phyloP scores from a whole-genome alignment of 2,329 filamentous ascomycete species.

The Parastagonospora avenae region DNA sequence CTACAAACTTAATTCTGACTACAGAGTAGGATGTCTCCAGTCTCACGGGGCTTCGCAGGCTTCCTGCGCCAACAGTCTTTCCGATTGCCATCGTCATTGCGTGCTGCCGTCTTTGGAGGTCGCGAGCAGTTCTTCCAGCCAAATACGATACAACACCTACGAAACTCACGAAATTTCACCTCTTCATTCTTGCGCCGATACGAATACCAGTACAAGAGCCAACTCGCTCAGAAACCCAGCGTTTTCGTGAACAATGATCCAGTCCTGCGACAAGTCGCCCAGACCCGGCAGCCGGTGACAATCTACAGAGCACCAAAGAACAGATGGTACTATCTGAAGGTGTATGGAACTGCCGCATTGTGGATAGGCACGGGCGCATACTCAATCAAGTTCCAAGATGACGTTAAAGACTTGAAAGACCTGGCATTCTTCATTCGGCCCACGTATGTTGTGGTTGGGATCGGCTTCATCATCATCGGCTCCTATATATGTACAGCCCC shows the following conservation, averaged over 20 bases:
- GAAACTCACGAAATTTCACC: slow-evolving; percentile 27
- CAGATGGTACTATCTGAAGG: slow-evolving; percentile 32
- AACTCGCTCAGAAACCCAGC: slow-evolving; percentile 9
- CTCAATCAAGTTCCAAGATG: slow-evolving; percentile 37
- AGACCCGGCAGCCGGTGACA: slow-evolving; percentile 37
- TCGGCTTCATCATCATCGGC: slow-evolving; percentile 35
- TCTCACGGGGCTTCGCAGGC: slow-evolving; percentile 36
- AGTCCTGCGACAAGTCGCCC: slow-evolving; percentile 38
- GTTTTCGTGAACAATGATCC: slow-evolving; percentile 34
- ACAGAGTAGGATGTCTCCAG: slow-evolving; percentile 34
- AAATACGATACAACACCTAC: slow-evolving; percentile 9
- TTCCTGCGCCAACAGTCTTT: slow-evolving; percentile 33
- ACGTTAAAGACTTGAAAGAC: slow-evolving; percentile 35
- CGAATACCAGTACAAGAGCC: slow-evolving; percentile 17
- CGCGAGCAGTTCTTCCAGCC: slow-evolving; percentile 29
- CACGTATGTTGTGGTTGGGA: slow-evolving; percentile 39
- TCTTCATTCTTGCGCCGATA: slow-evolving; percentile 31
- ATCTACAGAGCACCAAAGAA: slow-evolving; percentile 40
- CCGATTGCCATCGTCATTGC: slow-evolving; percentile 41
- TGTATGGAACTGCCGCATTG: slow-evolving; percentile 32
- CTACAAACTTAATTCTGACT: not conserved
- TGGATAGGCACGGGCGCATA: slow-evolving; percentile 36
- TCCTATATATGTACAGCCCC: slow-evolving; percentile 40
- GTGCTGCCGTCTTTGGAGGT: slow-evolving; percentile 33
- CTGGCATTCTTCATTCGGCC: slow-evolving; percentile 40